A percentile compares a stretch with the other conserved stretches of the same genome.
These are phyloP conservation scores for Claviceps paspali DNA, from an alignment of 2,329 filamentous ascomycete genomes.

Conservation along the genomic window DNA sequence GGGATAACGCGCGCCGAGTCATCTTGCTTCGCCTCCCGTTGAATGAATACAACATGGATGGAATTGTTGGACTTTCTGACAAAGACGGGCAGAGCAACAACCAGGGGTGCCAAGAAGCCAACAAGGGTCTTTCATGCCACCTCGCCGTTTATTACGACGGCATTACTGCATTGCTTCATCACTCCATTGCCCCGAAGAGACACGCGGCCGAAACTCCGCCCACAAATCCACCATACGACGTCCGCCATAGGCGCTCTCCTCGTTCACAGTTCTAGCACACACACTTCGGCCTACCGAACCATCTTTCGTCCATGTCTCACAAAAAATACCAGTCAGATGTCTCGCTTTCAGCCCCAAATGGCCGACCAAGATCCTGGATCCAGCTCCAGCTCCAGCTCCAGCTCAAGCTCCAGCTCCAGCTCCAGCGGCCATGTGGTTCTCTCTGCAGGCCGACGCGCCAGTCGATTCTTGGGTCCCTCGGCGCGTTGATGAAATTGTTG, in stretches of 20 bases:
- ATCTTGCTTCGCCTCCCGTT: neutral
- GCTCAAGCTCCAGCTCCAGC: neutral
- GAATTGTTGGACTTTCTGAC: neutral
- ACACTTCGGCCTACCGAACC: neutral
- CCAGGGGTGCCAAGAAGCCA: neutral
- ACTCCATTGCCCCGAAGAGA: neutral
- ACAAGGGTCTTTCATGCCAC: neutral
- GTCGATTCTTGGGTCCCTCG: neutral
- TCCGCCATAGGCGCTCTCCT: neutral
- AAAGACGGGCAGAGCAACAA: neutral
- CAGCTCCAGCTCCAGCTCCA: neutral
- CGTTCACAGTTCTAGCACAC: neutral
- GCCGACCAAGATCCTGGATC: neutral
- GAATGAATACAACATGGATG: neutral
- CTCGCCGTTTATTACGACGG: constrained; percentile 1
- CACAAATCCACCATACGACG: neutral
- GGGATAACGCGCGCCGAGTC: neutral
- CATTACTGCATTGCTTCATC: neutral
- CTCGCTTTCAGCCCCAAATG: neutral
- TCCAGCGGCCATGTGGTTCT: neutral
- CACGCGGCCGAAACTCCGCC: neutral
- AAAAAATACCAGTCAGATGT: constrained; percentile 1
- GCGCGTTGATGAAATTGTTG: neutral
- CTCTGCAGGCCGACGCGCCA: neutral
- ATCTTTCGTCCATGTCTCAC: neutral